These are phyloP conservation scores for Blastocystis sp. DNA, from an alignment of 352 stramenopile species.

Conservation along the genomic window DNA sequence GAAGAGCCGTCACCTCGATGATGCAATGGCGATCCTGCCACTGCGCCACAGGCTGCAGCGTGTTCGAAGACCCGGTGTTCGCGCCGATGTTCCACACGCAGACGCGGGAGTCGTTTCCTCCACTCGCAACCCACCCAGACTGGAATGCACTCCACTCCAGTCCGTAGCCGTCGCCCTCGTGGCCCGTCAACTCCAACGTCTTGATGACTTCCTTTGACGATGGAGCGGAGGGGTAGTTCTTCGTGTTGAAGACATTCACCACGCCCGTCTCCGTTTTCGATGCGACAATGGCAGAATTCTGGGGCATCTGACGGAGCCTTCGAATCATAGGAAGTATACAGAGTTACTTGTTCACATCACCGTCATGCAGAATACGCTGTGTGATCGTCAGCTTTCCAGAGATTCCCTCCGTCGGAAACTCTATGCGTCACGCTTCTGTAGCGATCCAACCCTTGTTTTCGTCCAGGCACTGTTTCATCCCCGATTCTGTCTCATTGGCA, in stretches of 20 bases:
- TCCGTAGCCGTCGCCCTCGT: constrained; percentile 77
- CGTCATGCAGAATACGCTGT: constrained; percentile 1
- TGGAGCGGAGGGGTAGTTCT: constrained; percentile 89
- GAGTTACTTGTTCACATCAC: constrained; percentile 12
- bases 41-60: background rate
- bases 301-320: constrained; percentile 42
- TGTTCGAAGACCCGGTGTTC: background rate
- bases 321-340: background rate
- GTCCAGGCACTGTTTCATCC: too few species aligned
- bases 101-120: constrained; percentile 82
- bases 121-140: constrained; percentile 82
- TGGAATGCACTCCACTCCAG: constrained; percentile 90
- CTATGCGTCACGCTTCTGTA: background rate
- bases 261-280: constrained; percentile 86
- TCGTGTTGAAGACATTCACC: constrained; percentile 95
- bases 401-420: constrained; percentile 4
- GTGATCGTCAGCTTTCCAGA: background rate
- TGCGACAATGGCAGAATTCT: constrained; percentile 90
- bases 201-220: background rate
- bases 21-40: constrained; percentile 3
- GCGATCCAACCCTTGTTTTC: background rate
- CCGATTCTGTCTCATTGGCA: background rate
- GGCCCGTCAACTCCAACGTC: background rate
- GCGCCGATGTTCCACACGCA: constrained; percentile 13
- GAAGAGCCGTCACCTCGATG: background rate